Evolutionary conservation across 257 asterid species (phyloP).

Genomic region (Osmanthus fragrans): DNA sequence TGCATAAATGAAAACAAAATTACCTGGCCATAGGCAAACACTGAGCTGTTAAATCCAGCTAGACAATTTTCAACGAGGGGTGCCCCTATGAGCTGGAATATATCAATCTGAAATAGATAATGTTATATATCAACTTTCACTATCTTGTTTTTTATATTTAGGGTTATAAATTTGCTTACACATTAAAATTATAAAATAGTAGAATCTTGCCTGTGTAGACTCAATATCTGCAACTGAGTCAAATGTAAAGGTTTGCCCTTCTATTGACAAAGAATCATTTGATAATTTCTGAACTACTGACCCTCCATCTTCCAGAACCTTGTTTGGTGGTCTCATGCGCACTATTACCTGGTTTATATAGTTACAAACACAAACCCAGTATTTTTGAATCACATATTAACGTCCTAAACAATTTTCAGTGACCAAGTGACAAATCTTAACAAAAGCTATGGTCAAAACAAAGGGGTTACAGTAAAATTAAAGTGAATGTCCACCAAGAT

Average conservation of each 20-base stretch:
- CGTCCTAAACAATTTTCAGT: not conserved
- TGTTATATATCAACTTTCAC: conserved; percentile 19
- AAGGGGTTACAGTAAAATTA: not conserved
- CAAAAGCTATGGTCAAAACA: conserved; percentile 3
- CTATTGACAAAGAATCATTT: conserved; percentile 67
- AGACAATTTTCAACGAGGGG: conserved; percentile 98
- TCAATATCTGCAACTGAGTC: conserved; percentile 82
- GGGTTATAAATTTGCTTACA: not conserved
- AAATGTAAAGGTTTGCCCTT: conserved; percentile 77
- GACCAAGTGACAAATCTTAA: conserved; percentile 2
- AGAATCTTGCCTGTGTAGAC: conserved; percentile 72
- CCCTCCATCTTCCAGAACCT: conserved; percentile 76
- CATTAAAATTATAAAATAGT: not conserved
- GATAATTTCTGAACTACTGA: conserved; percentile 61
- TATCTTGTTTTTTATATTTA: conserved; percentile 1
- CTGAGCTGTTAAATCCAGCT: conserved; percentile 97
- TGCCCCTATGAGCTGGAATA: conserved; percentile 90
- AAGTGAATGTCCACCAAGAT: not conserved
- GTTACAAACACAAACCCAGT: not conserved
- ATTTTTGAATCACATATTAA: conserved; percentile 4
- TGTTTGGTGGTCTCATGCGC: conserved; percentile 84
- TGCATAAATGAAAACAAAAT: conserved; percentile 1
- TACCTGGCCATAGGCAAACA: conserved; percentile 99
- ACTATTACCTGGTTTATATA: conserved; percentile 63
- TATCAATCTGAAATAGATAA: conserved; percentile 63